Conservation (phyloP, 2,329 filamentous ascomycete species). For the Curvularia sp. region DNA sequence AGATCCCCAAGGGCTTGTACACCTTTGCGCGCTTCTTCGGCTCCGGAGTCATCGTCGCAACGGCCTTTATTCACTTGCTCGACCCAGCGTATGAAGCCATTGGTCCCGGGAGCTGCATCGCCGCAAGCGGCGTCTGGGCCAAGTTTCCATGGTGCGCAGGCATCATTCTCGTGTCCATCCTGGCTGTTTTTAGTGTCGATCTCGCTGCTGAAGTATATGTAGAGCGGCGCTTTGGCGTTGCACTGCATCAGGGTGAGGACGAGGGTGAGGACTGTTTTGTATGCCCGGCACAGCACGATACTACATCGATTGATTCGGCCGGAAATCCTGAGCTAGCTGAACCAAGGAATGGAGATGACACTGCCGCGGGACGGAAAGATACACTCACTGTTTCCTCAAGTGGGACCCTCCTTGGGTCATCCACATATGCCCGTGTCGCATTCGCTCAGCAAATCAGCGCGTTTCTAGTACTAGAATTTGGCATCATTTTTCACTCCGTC, state of each 20-base stretch:
- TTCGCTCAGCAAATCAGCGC: constrained; percentile 10
- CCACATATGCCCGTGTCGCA: background rate
- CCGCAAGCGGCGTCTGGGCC: constrained; percentile 1
- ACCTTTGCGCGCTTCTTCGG: constrained; percentile 15
- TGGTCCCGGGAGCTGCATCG: constrained; percentile 9
- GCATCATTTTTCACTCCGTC: constrained; percentile 13
- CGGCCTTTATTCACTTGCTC: constrained; percentile 9
- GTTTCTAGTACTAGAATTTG: constrained; percentile 12
- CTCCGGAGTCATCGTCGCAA: constrained; percentile 10
- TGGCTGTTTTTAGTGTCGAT: constrained; percentile 10
- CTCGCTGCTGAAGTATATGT: constrained; percentile 12
- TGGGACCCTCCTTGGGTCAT: background rate
- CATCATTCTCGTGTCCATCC: constrained; percentile 5
- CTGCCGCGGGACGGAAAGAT: background rate
- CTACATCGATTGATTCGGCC: no score
- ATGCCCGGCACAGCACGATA: background rate
- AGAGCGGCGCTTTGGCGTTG: constrained; percentile 3
- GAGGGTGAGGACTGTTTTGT: background rate
- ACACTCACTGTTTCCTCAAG: background rate
- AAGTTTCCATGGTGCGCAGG: constrained; percentile 13
- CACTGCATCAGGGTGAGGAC: background rate
- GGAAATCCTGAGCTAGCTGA: background rate
- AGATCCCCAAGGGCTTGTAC: constrained; percentile 6
- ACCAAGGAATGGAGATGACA: background rate
- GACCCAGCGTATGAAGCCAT: constrained; percentile 13